Evolutionary conservation across 768 basidiomycete genomes (phyloP).

Genomic region (Russula lepida): DNA sequence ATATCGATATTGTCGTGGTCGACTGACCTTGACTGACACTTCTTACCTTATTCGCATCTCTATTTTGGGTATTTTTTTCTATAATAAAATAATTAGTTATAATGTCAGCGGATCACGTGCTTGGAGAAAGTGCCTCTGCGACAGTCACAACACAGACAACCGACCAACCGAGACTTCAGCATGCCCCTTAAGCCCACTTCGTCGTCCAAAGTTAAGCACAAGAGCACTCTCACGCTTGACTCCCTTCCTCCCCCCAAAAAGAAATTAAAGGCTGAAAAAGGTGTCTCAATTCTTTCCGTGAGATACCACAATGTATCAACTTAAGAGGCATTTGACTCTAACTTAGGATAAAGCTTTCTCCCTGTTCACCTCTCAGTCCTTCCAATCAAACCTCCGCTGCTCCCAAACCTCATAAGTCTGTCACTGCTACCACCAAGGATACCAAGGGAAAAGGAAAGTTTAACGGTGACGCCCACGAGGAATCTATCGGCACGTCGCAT

Average conservation of each 20-base stretch:
- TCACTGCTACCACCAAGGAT: constrained; percentile 5
- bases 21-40: constrained; percentile 34
- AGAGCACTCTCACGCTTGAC: constrained; percentile 19
- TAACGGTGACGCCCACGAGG: neutral
- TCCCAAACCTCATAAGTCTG: neutral
- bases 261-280: constrained; percentile 9
- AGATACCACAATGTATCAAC: neutral
- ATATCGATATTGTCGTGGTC: constrained; percentile 48
- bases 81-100: neutral
- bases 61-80: constrained; percentile 7
- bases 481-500: neutral
- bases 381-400: neutral
- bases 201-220: constrained; percentile 2
- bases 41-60: constrained; percentile 15
- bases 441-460: constrained; percentile 25
- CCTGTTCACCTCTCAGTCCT: neutral
- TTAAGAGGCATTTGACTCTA: neutral
- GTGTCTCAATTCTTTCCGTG: constrained; percentile 6
- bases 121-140: neutral
- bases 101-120: neutral
- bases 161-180: neutral
- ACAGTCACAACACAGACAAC: neutral
- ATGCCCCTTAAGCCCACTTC: constrained; percentile 7
- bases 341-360: constrained; percentile 12
- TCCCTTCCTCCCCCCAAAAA: constrained; percentile 15